These are phyloP conservation scores for Amoebophrya sp. DNA, from an alignment of 169 alveolate species.

Conservation along the genomic window DNA sequence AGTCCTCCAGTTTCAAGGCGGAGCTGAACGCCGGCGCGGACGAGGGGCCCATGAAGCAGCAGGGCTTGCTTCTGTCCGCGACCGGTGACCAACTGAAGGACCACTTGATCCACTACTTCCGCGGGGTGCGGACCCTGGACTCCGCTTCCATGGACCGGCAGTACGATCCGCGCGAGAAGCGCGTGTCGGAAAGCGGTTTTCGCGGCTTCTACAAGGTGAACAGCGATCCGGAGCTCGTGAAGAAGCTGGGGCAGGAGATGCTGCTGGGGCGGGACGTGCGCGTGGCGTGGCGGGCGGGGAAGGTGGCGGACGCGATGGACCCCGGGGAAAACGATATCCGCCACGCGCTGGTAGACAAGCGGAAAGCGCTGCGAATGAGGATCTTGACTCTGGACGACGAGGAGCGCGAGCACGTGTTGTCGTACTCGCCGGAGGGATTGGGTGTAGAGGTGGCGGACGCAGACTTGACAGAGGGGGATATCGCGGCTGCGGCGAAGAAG, in stretches of 20 bases:
- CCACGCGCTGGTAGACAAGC: neutral
- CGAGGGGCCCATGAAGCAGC: no score
- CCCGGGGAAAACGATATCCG: neutral
- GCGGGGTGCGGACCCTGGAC: neutral
- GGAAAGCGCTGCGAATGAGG: neutral
- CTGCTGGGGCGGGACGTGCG: no score
- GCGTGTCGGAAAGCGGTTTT: neutral
- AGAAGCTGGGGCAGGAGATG: no score
- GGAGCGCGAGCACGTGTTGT: neutral
- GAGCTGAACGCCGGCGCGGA: no score
- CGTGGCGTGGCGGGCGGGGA: no score
- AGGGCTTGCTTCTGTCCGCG: no score
- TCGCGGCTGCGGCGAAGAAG: neutral
- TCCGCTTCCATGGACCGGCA: neutral
- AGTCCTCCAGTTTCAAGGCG: no score
- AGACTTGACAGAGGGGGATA: neutral
- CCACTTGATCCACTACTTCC: neutral
- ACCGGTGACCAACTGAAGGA: no score
- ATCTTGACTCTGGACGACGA: neutral
- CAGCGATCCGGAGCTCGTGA: no score
- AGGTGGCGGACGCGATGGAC: neutral
- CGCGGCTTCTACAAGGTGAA: neutral
- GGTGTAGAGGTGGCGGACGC: neutral
- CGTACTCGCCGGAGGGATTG: neutral
- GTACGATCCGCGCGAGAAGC: neutral